phyloP scores from a whole-genome alignment of 1,284 basidiomycete genomes.

The Naganishia cerealis region DNA sequence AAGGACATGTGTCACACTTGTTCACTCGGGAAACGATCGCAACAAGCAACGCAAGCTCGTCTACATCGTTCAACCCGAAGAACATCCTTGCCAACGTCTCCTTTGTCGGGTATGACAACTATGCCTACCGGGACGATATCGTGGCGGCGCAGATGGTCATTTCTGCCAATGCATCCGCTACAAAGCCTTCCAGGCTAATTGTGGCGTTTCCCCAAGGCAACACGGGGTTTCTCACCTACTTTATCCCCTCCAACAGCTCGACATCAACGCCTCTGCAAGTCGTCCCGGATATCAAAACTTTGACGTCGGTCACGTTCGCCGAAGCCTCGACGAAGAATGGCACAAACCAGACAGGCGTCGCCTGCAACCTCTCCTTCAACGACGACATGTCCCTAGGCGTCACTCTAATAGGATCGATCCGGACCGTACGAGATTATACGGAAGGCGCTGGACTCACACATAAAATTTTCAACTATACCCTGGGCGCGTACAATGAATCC shows the following conservation, averaged over 20 bases:
- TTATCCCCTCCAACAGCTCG: slow-evolving; percentile 45
- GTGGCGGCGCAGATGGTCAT: slow-evolving; percentile 55
- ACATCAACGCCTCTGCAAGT: slow-evolving; percentile 35
- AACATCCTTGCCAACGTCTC: slow-evolving; percentile 42
- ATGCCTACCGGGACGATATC: slow-evolving; percentile 54
- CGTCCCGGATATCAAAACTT: slow-evolving; percentile 39
- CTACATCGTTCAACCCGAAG: background rate
- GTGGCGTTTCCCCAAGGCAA: slow-evolving; percentile 57
- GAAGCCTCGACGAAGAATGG: background rate
- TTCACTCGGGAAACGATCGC: background rate
- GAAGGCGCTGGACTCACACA: slow-evolving; percentile 46
- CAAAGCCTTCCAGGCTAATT: slow-evolving; percentile 51
- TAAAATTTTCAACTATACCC: slow-evolving; percentile 57
- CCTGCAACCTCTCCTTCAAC: slow-evolving; percentile 50
- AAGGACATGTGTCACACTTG: slow-evolving; percentile 12
- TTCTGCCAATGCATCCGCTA: slow-evolving; percentile 44
- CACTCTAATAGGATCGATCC: slow-evolving; percentile 55
- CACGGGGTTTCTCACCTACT: slow-evolving; percentile 54
- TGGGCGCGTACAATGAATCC: slow-evolving; percentile 48
- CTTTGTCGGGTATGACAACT: slow-evolving; percentile 56
- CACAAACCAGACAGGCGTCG: slow-evolving; percentile 53
- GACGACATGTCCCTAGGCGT: slow-evolving; percentile 54
- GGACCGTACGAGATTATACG: slow-evolving; percentile 55
- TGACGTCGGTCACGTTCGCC: slow-evolving; percentile 32
- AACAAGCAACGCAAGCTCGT: background rate